A percentile compares a stretch with the other conserved stretches of the same genome.
These are phyloP conservation scores for Dioscorea cayenensis DNA, from an alignment of 116 monocot species.

Conservation along the genomic window DNA sequence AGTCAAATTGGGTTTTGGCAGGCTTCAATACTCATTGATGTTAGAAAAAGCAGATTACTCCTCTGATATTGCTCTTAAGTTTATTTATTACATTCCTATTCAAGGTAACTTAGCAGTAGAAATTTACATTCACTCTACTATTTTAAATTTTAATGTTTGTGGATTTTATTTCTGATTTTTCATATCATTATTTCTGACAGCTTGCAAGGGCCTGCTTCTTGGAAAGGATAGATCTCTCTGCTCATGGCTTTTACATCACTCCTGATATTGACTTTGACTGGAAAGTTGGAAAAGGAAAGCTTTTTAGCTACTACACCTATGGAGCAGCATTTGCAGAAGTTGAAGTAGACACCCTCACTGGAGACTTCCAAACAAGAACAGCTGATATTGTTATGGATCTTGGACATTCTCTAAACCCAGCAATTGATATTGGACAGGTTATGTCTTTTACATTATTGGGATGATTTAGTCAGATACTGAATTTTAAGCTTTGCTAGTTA, in stretches of 20 bases:
- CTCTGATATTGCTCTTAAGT: too few species aligned
- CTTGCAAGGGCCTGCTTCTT: conserved; percentile 59
- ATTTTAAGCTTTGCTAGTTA: too few species aligned
- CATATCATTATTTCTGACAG: conserved; percentile 21
- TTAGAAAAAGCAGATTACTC: too few species aligned
- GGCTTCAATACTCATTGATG: too few species aligned
- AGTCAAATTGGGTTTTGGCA: too few species aligned
- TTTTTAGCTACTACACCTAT: conserved; percentile 83
- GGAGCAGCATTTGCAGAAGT: conserved; percentile 94
- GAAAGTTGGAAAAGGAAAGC: conserved; percentile 59
- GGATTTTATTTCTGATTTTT: neutral
- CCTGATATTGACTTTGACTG: conserved; percentile 86
- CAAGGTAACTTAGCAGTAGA: too few species aligned
- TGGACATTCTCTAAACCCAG: conserved; percentile 87
- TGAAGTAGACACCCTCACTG: conserved; percentile 90
- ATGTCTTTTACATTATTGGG: neutral
- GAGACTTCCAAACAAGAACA: conserved; percentile 75
- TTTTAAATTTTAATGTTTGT: too few species aligned
- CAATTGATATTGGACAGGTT: conserved; percentile 97
- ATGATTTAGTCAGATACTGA: neutral
- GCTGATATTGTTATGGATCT: conserved; percentile 93
- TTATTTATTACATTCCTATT: too few species aligned
- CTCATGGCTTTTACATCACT: conserved; percentile 88
- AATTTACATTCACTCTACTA: too few species aligned
- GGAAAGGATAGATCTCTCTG: conserved; percentile 89